These are phyloP conservation scores for Microdochium nivale DNA, from an alignment of 2,329 filamentous ascomycete species.

Conservation along the genomic window DNA sequence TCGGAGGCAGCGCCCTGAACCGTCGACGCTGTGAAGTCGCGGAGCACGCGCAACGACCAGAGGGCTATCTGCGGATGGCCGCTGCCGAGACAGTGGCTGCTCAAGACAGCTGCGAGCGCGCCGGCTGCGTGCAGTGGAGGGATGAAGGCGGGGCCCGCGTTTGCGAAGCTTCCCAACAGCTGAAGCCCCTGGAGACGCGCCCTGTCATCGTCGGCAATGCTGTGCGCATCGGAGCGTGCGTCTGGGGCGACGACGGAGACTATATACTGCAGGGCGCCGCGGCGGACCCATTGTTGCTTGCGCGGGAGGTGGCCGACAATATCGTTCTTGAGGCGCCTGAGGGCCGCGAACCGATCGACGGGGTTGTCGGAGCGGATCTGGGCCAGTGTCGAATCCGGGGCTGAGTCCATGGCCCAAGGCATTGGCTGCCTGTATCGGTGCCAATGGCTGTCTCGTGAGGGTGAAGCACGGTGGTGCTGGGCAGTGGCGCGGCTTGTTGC, in stretches of 20 bases:
- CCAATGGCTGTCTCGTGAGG: background rate
- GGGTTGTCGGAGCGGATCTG: constrained; percentile 29
- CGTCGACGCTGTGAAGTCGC: constrained; percentile 50
- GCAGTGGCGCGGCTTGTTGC: too few species aligned
- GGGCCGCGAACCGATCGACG: constrained; percentile 46
- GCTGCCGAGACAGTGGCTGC: constrained; percentile 56
- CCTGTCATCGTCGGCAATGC: constrained; percentile 48
- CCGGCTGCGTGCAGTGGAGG: constrained; percentile 61
- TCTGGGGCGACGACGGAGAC: constrained; percentile 33
- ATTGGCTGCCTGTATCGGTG: background rate
- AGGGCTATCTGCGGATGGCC: constrained; percentile 60
- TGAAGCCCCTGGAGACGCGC: constrained; percentile 72
- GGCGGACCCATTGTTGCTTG: constrained; percentile 70
- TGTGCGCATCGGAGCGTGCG: background rate
- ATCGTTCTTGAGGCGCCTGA: constrained; percentile 78
- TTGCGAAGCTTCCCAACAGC: constrained; percentile 75
- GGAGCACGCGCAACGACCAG: constrained; percentile 66
- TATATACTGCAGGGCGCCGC: constrained; percentile 57
- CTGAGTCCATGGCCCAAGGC: constrained; percentile 14
- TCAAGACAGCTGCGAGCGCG: constrained; percentile 61
- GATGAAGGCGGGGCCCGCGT: constrained; percentile 78
- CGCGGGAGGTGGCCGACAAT: constrained; percentile 79
- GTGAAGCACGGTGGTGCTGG: background rate
- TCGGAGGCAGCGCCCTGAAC: constrained; percentile 9
- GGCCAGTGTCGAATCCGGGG: constrained; percentile 13